Evolutionary conservation across 116 monocot species (phyloP).

Genomic region (Phalaenopsis hybrid): DNA sequence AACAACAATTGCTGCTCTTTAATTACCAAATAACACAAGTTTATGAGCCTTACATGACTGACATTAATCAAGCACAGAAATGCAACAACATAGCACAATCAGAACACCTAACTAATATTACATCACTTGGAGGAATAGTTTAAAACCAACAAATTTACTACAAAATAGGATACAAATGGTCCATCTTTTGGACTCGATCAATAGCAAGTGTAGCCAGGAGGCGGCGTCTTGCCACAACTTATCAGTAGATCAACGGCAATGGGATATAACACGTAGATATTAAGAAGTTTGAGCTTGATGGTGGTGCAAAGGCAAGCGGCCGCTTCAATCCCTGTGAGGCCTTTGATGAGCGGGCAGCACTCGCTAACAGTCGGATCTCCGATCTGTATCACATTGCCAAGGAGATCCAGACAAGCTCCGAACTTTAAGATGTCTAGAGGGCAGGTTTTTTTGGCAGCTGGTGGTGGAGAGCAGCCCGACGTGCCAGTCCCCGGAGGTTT

Average conservation of each 20-base stretch:
- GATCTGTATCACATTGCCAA: conserved; percentile 59
- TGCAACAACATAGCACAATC: no score
- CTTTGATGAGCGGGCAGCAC: conserved; percentile 69
- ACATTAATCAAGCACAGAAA: no score
- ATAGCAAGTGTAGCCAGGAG: conserved; percentile 58
- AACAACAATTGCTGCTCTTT: no score
- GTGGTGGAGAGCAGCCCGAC: conserved; percentile 11
- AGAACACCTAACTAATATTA: no score
- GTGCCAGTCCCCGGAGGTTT: not conserved
- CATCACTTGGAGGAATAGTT: no score
- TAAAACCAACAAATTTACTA: no score
- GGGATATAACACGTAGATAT: conserved; percentile 45
- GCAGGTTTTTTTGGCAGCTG: conserved; percentile 19
- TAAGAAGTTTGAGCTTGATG: conserved; percentile 59
- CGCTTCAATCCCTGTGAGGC: conserved; percentile 55
- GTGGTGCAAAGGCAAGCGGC: conserved; percentile 68
- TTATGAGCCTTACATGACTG: no score
- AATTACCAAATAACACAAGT: no score
- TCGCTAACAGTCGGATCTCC: conserved; percentile 32
- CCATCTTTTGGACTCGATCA: not conserved
- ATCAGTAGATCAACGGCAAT: conserved; percentile 52
- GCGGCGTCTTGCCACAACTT: conserved; percentile 59
- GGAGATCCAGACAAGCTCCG: conserved; percentile 63
- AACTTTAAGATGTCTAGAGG: conserved; percentile 57
- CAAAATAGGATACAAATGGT: no score